Conservation (phyloP, 495 filamentous ascomycete species). For the Podospora tetraspora region DNA sequence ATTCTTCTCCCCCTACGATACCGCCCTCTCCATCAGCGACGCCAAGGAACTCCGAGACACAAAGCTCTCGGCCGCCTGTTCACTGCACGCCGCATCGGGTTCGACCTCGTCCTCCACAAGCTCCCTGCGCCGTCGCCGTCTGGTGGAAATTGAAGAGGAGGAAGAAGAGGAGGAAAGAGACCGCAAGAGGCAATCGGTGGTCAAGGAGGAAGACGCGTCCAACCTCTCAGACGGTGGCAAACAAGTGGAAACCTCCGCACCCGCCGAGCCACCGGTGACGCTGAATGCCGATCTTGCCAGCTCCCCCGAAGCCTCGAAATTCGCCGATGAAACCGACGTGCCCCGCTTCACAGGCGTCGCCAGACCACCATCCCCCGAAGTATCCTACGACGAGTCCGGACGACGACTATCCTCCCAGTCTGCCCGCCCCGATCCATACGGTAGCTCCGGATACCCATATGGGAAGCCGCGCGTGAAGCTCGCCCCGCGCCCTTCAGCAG, state of each 20-base stretch:
- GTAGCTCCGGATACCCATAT: constrained; percentile 48
- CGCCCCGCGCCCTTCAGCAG: constrained; percentile 73
- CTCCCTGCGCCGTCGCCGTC: constrained; percentile 64
- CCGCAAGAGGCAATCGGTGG: constrained; percentile 43
- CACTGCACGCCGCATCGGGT: constrained; percentile 80
- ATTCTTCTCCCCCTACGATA: constrained; percentile 82
- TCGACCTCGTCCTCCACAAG: constrained; percentile 83
- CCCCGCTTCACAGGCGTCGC: constrained; percentile 37
- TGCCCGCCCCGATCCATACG: constrained; percentile 59
- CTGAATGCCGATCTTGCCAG: constrained; percentile 34
- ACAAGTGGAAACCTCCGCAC: not conserved
- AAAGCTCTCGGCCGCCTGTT: constrained; percentile 80
- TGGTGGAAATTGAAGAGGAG: constrained; percentile 92
- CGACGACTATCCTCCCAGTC: constrained; percentile 60
- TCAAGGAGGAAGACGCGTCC: constrained; percentile 34
- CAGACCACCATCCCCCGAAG: constrained; percentile 36
- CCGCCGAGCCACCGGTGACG: constrained; percentile 23
- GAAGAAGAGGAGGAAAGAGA: constrained; percentile 53
- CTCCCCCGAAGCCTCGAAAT: constrained; percentile 37
- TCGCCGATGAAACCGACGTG: constrained; percentile 33
- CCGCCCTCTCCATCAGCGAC: constrained; percentile 63
- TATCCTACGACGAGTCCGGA: constrained; percentile 32
- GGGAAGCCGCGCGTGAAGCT: constrained; percentile 73
- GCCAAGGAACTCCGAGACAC: constrained; percentile 81
- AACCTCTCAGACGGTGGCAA: constrained; percentile 4